These are phyloP conservation scores for Aurantiochytrium sp. DNA, from an alignment of 108 stramenopile genomes.

Conservation along the genomic window DNA sequence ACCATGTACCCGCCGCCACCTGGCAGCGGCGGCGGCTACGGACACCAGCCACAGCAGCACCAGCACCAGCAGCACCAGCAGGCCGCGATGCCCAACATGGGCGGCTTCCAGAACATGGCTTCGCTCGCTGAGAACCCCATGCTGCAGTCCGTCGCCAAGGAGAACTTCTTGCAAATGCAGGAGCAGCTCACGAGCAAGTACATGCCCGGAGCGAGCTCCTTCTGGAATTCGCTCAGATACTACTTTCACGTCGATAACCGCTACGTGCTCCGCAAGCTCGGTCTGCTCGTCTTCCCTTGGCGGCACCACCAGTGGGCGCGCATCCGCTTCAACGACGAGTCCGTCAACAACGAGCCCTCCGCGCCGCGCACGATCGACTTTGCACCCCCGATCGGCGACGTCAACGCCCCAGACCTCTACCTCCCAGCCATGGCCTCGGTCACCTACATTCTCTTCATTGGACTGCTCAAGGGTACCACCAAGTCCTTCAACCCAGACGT, in stretches of 20 bases:
- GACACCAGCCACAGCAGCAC: too few species aligned
- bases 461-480: constrained; percentile 77
- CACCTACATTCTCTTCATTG: constrained; percentile 87
- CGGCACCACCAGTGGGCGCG: constrained; percentile 73
- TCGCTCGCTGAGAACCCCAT: neutral
- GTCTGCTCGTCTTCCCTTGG: constrained; percentile 78
- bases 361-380: constrained; percentile 45
- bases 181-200: neutral
- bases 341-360: constrained; percentile 30
- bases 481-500: constrained; percentile 84
- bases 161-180: neutral
- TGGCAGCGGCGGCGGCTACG: too few species aligned
- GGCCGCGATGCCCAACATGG: neutral
- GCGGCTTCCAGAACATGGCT: neutral
- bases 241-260: constrained; percentile 93
- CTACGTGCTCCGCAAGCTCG: constrained; percentile 84
- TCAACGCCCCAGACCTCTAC: constrained; percentile 94
- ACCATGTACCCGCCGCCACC: too few species aligned
- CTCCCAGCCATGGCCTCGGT: constrained; percentile 88
- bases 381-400: constrained; percentile 75
- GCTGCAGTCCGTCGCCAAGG: neutral
- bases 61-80: too few species aligned
- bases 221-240: constrained; percentile 62
- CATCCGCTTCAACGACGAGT: constrained; percentile 36
- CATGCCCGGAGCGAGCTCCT: constrained; percentile 46